Conservation (phyloP, 1,284 basidiomycete genomes). For the Papiliotrema flavescens region DNA sequence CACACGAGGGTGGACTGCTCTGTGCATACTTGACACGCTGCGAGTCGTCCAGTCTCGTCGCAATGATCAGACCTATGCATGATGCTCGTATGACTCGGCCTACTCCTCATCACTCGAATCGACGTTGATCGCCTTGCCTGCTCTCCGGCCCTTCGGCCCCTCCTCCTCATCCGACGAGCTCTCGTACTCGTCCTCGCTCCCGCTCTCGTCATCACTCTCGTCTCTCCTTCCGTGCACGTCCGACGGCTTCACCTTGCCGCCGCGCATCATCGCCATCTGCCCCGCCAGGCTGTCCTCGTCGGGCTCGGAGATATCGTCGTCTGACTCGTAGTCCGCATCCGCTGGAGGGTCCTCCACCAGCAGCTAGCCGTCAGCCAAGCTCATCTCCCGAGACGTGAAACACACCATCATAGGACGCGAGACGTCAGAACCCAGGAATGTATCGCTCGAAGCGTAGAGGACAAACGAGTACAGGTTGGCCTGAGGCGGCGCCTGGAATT, state of each 20-base stretch:
- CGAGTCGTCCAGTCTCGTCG: too few relatives aligned
- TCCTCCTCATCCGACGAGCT: constrained; percentile 10
- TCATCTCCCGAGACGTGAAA: neutral
- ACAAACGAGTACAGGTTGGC: constrained; percentile 87
- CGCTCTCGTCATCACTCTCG: constrained; percentile 52
- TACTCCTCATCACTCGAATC: constrained; percentile 15
- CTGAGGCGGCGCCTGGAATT: constrained; percentile 90
- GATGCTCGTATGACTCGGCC: neutral
- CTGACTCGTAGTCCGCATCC: constrained; percentile 55
- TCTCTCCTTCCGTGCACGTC: constrained; percentile 48
- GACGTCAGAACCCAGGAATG: constrained; percentile 79
- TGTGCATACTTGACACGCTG: too few relatives aligned
- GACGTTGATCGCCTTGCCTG: constrained; percentile 30
- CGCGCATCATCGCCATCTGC: constrained; percentile 97
- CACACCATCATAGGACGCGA: constrained; percentile 65
- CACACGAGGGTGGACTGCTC: too few relatives aligned
- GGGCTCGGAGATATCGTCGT: constrained; percentile 89
- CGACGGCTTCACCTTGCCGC: constrained; percentile 73
- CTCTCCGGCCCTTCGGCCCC: constrained; percentile 11
- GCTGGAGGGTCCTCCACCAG: constrained; percentile 71
- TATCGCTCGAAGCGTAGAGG: constrained; percentile 78
- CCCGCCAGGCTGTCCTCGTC: constrained; percentile 94
- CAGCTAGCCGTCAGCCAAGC: constrained; percentile 54
- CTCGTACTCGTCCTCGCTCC: constrained; percentile 53
- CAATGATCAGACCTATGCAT: neutral